Evolutionary conservation across 139 green algal genomes (phyloP), one percentile per base, ranked within the genome.

Genomic region (Volvox africanus): DNA sequence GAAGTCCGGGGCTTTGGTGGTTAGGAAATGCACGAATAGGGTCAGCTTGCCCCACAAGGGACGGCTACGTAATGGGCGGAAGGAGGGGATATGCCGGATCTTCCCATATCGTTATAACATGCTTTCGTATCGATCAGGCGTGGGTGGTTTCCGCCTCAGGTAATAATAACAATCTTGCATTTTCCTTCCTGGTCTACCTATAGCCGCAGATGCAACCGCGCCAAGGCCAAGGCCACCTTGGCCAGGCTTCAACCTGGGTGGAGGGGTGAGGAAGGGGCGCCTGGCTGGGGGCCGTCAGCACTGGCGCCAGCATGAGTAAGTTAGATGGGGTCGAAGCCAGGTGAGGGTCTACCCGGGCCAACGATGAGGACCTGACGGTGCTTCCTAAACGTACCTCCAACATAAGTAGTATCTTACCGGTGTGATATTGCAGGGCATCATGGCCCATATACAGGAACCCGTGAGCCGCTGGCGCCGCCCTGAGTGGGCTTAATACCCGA

Each of bases 201-300:
- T 33, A 6, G 44, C 3, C 87, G 61, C 24, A 91, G 76, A 61
- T 91, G 87, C 76, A 91, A 77, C 16, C 87, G 76, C 5, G 87
- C 87, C 33, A 19, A 80, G 24, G 87, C 76, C 33, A 61, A 68
- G 28, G 87, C 87, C 61, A 86, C 13, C 61, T 44, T 55, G 30
- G 86, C 76, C 55, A 91, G 87, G 1, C 2, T 16, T 11, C 87
- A 33, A 91, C 87, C 87, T 91, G 87, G 65, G 24, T 28, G 11
- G 16, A 30, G 5, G 5, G 65, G 21, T 24, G 65, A 5, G 12
- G 65, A 12, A 73, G 2, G 65, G 24, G 21, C 24, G 65, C 21
- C 12, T 9, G 65, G 65, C 2, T 73, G 65, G 65, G 44, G 5
- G n/a, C 44, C 44, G 44, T 14, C 5, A 55, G 44, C 44, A 55